Conservation (phyloP, 2,329 filamentous ascomycete genomes). For the Fusarium duplospermum region DNA sequence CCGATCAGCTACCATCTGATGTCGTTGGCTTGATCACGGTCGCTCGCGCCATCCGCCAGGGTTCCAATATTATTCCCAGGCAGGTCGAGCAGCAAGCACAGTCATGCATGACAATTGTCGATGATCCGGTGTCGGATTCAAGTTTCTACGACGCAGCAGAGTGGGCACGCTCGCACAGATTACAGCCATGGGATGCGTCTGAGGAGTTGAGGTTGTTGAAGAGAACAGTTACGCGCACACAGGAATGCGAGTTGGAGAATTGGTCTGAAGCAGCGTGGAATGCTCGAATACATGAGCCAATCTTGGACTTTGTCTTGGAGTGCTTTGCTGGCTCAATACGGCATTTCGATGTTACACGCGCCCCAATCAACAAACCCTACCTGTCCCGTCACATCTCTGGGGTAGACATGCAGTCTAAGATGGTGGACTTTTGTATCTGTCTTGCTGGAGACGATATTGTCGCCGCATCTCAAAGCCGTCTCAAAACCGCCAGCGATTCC, state of each 20-base stretch:
- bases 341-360: not conserved
- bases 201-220: not conserved
- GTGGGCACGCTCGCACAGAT: not conserved
- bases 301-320: not conserved
- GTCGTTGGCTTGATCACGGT: not conserved
- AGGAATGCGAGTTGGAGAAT: not conserved
- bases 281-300: not conserved
- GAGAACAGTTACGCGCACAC: not conserved
- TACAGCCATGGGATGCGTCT: not conserved
- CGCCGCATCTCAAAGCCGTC: not conserved
- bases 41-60: not conserved
- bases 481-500: not conserved
- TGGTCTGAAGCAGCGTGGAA: not conserved
- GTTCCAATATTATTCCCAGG: not conserved
- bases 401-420: not conserved
- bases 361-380: not conserved
- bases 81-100: not conserved
- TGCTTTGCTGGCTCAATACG: not conserved
- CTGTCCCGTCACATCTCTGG: not conserved
- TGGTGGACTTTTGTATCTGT: not conserved
- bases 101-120: not conserved
- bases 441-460: not conserved
- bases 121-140: not conserved
- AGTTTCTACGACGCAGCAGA: not conserved
- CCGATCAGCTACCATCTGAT: not conserved